phyloP scores from a whole-genome alignment of 192 early-diverging fungal species.

The Coemansia nantahalensis region DNA sequence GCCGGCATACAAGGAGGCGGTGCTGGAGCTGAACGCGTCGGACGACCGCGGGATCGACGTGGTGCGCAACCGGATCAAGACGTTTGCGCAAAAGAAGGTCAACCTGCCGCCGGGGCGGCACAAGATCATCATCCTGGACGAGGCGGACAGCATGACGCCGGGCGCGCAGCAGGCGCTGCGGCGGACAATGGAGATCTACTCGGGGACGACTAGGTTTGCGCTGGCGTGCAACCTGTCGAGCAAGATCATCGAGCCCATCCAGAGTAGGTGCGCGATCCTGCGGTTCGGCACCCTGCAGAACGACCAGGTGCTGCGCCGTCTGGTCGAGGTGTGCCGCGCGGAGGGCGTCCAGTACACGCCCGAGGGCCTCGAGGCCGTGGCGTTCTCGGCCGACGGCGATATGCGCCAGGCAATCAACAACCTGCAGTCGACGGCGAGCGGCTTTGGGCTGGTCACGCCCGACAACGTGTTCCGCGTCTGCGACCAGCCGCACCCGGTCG shows the following conservation, averaged over 20 bases:
- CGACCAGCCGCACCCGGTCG: slow-evolving; percentile 92
- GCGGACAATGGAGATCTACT: slow-evolving; percentile 98
- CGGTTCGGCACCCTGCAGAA: slow-evolving; percentile 79
- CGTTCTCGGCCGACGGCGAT: slow-evolving; percentile 96
- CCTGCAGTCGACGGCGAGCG: slow-evolving; percentile 84
- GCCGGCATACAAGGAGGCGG: slow-evolving; percentile 81
- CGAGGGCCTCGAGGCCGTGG: slow-evolving; percentile 88
- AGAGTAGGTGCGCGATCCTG: slow-evolving; percentile 91
- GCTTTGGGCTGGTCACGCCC: slow-evolving; percentile 78
- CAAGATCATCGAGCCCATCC: slow-evolving; percentile 99
- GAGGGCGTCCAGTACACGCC: slow-evolving; percentile 86
- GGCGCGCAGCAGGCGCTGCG: slow-evolving; percentile 97
- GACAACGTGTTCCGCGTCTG: slow-evolving; percentile 98
- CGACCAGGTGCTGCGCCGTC: slow-evolving; percentile 72
- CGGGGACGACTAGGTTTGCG: slow-evolving; percentile 92
- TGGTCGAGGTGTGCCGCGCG: slow-evolving; percentile 77
- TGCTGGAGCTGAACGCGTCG: slow-evolving; percentile 97
- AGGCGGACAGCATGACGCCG: slow-evolving; percentile 98
- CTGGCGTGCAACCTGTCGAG: slow-evolving; percentile 93
- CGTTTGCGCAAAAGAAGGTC: slow-evolving; percentile 99
- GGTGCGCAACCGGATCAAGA: slow-evolving; percentile 94
- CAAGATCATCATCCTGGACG: slow-evolving; percentile 94
- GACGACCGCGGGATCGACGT: slow-evolving; percentile 96
- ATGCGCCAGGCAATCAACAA: slow-evolving; percentile 99
- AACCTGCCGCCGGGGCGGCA: slow-evolving; percentile 83